Base-by-base conservation (phyloP, 768 basidiomycete genomes). In the Leccinum longicurvipes region DNA sequence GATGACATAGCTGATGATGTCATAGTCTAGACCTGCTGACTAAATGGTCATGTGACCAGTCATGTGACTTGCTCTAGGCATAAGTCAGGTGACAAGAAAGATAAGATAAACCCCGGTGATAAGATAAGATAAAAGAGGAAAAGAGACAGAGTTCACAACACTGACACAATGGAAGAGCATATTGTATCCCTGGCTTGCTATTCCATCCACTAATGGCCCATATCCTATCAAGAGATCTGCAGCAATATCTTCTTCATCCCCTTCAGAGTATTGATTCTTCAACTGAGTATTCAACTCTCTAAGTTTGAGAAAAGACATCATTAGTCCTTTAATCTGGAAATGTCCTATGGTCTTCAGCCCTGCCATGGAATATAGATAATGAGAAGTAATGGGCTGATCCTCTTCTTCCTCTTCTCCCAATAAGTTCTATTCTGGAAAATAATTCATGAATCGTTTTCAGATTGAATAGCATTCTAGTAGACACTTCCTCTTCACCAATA, bases 131-230 rank as follows among this genome's bases (percentile, higher is more conserved):
- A n/a, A n/a, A n/a, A n/a, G n/a, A n/a, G n/a, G n/a, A n/a, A n/a
- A n/a, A n/a, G n/a, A n/a, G n/a, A n/a, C n/a, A n/a, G n/a, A n/a
- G n/a, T n/a, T n/a, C n/a, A n/a, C n/a, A n/a, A n/a, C n/a, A n/a
- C 32, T 34, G 3, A 34, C 32, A 15, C 10, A 19, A 11, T 50
- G 49, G 0, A 34, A 47, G 0, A 51, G 6, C 25, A 48, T 25
- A 21, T 50, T 50, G 19, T 54, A 58, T 1, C 57, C 57, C 4
- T 54, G 53, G 4, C 21, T 28, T 4, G 45, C 25, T 1, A 53
- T 34, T 0, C 29, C 45, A 28, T 36, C 32, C 1, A 53, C 10
- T 1, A 47, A 8, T 8, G 32, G 21, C 3, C 15, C 10, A 25
- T 34, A 36, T 17, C 47, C 28, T 3, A 6, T 29, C 1, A 3